Base-by-base conservation (phyloP, 106 monocot species). In the Acorus calamus region DNA sequence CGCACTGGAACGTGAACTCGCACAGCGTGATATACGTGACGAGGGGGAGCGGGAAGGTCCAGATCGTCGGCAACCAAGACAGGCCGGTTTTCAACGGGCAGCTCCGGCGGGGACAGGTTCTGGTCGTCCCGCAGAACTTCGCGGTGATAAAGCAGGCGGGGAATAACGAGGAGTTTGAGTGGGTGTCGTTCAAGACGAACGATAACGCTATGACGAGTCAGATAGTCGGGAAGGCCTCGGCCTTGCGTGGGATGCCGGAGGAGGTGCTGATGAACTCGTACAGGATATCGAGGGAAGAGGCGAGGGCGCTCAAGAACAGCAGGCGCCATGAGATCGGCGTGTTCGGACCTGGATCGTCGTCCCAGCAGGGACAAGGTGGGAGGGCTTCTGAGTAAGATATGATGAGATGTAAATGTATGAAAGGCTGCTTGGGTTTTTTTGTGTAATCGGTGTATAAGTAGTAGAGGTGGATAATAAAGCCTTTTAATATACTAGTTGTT, bases 101-200 rank as follows among this genome's bases (percentile, higher is more conserved):
- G 61, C 74, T 80, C 7, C 63, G 66, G 5, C 64, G 47, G 0
- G 77, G 74, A 2, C 82, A 83, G 65, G 56, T 87, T 6, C 13
- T 87, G 12, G 49, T 87, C 4, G 59, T 83, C 7, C 86, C 86
- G 3, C 82, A 80, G 68, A 79, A 79, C 67, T 87, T 64, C 28
- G 77, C n/a, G 7, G 83, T 77, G 49, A 13, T 77, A 48, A 74
- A 59, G 68, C 59, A 67, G 42, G 86, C 82, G 2, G 52, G 44
- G 54, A 41, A 28, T 28, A 28, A 66, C 42, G 71, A 77, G 4
- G 78, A 69, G 2, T 78, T 86, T 64, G 58, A 76, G 62, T 85
- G 77, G 74, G 57, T 74, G 3, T 74, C 80, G 9, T 77, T 80
- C 81, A 74, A 72, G 66, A 81, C 77, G 55, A 73, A 59, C 54